phyloP scores from a whole-genome alignment of 768 basidiomycete species.

The Multifurca ochricompacta region DNA sequence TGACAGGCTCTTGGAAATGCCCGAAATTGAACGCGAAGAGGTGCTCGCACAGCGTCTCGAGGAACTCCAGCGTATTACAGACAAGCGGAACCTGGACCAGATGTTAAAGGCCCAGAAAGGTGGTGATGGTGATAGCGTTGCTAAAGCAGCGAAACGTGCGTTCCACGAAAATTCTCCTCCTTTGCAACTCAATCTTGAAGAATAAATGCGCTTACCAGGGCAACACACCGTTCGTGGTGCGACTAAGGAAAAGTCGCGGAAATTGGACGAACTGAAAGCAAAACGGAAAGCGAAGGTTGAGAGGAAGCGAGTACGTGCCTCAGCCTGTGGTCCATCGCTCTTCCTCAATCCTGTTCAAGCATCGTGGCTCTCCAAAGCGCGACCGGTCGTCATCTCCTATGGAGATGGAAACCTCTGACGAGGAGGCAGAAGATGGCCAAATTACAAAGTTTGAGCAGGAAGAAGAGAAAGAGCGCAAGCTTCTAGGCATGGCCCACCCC shows the following conservation, averaged over 20 bases:
- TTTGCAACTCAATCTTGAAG: neutral
- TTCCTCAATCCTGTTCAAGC: slow-evolving; percentile 19
- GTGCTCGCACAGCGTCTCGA: slow-evolving; percentile 76
- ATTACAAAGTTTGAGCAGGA: slow-evolving; percentile 67
- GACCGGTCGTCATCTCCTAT: slow-evolving; percentile 74
- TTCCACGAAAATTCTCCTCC: slow-evolving; percentile 17
- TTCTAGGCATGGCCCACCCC: slow-evolving; percentile 38
- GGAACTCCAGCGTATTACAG: slow-evolving; percentile 66
- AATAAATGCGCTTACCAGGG: slow-evolving; percentile 34
- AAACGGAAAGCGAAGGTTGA: slow-evolving; percentile 85
- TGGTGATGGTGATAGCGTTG: slow-evolving; percentile 48
- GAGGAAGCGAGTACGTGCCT: slow-evolving; percentile 60
- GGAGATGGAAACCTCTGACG: slow-evolving; percentile 82
- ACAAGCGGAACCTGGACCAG: slow-evolving; percentile 62
- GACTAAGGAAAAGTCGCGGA: slow-evolving; percentile 72
- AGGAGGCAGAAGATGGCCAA: slow-evolving; percentile 69
- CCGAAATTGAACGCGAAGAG: slow-evolving; percentile 85
- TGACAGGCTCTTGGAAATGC: slow-evolving; percentile 63
- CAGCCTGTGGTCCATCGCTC: neutral
- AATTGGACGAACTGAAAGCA: slow-evolving; percentile 80
- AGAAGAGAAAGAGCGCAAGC: slow-evolving; percentile 53
- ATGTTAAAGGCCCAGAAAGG: slow-evolving; percentile 62
- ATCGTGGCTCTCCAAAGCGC: slow-evolving; percentile 51
- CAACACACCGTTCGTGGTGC: slow-evolving; percentile 66
- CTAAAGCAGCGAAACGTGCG: slow-evolving; percentile 73